Evolutionary conservation across 2,329 filamentous ascomycete species (phyloP), one percentile per base, ranked within the genome.

Genomic region (Falciphora oryzae): DNA sequence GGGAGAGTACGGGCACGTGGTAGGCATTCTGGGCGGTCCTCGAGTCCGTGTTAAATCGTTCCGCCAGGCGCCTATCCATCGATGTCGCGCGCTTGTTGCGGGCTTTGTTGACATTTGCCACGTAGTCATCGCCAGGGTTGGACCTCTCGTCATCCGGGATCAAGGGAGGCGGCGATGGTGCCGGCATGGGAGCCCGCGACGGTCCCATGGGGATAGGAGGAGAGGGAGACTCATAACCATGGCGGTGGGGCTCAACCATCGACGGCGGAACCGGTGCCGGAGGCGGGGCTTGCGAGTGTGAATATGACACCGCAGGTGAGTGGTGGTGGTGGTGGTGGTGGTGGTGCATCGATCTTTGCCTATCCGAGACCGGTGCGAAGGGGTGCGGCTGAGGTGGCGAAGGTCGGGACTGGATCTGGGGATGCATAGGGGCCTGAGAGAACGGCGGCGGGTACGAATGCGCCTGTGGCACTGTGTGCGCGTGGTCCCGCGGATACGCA

Each of bases 51-150:
- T 72, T 75, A 66, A 84, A 80, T 13, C 83, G 77, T 57, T 81
- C 81, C 4, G 81, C 83, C 13, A 83, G 76, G 28, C 82, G 79
- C 59, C 79, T 78, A 65, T 84, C 81, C 70, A 81, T 75, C 4
- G 81, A 81, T 25, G 72, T 75, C 11, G 74, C 75, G 28, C 29
- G 28, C 29, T 22, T 60, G 14, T 75, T 70, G 59, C 81, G 76
- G 11, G 76, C 76, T 38, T 78, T 77, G 64, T 75, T 79, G n/a
- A 77, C 77, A 1, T 77, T 78, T 1, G 75, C 71, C 53, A 80
- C 75, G 68, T 85, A 84, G 64, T 80, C 78, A 13, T 72, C 71
- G 14, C 74, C 76, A 3, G 74, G 69, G 31, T 69, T 69, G 25
- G 75, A 64, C 63, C 77, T 75, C 57, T 79, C 77, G 63, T 75